Base-by-base conservation (phyloP, 1,284 basidiomycete genomes). In the Spongiforma sp. region DNA sequence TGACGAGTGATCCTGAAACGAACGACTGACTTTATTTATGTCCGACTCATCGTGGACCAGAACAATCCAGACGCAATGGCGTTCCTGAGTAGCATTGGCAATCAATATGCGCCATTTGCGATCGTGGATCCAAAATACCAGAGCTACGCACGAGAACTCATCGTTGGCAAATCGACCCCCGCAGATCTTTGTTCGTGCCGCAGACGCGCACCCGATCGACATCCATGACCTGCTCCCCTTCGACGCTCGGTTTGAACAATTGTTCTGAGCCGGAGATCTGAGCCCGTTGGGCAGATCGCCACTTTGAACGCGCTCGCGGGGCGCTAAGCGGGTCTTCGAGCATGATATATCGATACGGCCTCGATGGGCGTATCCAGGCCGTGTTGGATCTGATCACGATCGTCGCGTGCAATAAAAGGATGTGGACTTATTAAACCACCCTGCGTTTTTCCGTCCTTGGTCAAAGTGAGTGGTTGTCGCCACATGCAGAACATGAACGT, bases 201-300 rank as follows among this genome's bases (percentile, higher is more conserved):
- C 89, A 21, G 89, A 93, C 73, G 79, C 79, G 3, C 83, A 85
- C 36, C 87, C 88, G 4, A 77, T 85, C 57, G 85, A 93, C 63
- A 79, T 94, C 36, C 91, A 93, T 60, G 88, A 92, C 67, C 73
- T 90, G 52, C 77, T 91, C 48, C 87, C 86, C 8, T 82, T 90
- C 14, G 89, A 93, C 68, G 82, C 81, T 11, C 86, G 89, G 21
- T 93, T 91, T 83, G 90, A 93, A 70, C 63, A 93, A 36, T 78
- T 94, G 54, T 78, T 93, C 17, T 93, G 93, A 74, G 78, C 83
- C 0, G 92, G 93, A 11, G 79, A 88, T 64, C 75, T 84, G 10
- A 77, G n/a, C n/a, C 76, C 12, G 69, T 83, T 55, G 41, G 56
- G 21, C 84, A 86, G 61, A 73, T 77, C 14, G 68, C 69, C 34